Base-by-base conservation (phyloP, 352 stramenopile species). In the Pythium biforme region DNA sequence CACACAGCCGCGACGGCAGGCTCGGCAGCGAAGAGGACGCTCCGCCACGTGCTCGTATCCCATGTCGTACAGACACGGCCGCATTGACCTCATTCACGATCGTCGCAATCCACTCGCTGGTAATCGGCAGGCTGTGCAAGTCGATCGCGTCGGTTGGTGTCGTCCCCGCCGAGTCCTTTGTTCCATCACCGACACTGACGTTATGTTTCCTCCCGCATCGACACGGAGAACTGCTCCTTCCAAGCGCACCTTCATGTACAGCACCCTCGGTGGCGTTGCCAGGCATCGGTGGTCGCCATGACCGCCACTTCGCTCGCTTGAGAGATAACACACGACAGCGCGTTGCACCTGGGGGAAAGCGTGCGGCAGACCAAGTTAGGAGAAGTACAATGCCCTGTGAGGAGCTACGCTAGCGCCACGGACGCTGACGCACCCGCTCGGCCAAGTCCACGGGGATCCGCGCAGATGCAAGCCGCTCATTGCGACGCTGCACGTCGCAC, bases 381-480 rank as follows among this genome's bases (percentile, higher is more conserved):
- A n/a, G n/a, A n/a, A n/a, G n/a, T n/a, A n/a, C n/a, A n/a, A n/a
- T n/a, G n/a, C n/a, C n/a, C n/a, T n/a, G n/a, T n/a, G n/a, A n/a
- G n/a, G n/a, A n/a, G n/a, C n/a, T n/a, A n/a, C n/a, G n/a, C n/a
- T n/a, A n/a, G n/a, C n/a, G n/a, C n/a, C n/a, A n/a, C n/a, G n/a
- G n/a, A n/a, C n/a, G n/a, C n/a, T n/a, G n/a, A 70, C 51, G 37
- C 27, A 73, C 66, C 20, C 66, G 39, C 39, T 73, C 66, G 11
- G 57, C 43, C 14, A 54, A 63, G 56, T 73, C 66, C 19, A 69
- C 41, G 17, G 66, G 60, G 23, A 63, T 52, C 10, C 25, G 12
- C 14, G 49, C 46, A 3, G 51, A 20, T 15, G 46, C 33, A 9
- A 55, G 55, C 17, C 61, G 60, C 50, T 73, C 57, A 40, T 67